Evolutionary conservation across 345 rosid species (phyloP).

Genomic region (Populus ilicifolia): DNA sequence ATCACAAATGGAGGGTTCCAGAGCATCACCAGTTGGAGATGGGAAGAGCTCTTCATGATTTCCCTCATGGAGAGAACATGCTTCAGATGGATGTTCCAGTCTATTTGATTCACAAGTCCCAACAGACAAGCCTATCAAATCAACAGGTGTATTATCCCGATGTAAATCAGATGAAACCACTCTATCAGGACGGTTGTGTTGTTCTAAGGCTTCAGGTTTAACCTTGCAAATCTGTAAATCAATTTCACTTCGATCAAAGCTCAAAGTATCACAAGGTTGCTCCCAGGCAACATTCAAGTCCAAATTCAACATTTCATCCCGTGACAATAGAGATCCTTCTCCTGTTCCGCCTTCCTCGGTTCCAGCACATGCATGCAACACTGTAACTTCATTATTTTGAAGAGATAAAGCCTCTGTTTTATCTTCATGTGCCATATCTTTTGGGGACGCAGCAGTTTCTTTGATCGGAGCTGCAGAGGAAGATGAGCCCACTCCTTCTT

Average conservation of each 20-base stretch:
- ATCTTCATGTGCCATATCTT: conserved; percentile 21
- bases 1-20: neutral
- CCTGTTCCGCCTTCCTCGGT: conserved; percentile 1
- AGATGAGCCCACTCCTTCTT: conserved; percentile 15
- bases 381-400: conserved; percentile 9
- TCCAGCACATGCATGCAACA: conserved; percentile 10
- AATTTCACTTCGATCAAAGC: conserved; percentile 16
- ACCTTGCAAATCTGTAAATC: conserved; percentile 2
- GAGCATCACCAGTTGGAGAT: neutral
- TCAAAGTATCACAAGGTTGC: conserved; percentile 30
- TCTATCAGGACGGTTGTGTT: neutral
- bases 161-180: conserved; percentile 24
- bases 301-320: conserved; percentile 36
- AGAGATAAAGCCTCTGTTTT: conserved; percentile 23
- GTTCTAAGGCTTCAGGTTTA: neutral
- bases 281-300: conserved; percentile 58
- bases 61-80: neutral
- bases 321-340: conserved; percentile 15
- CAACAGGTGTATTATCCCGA: neutral
- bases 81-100: conserved; percentile 18
- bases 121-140: conserved; percentile 6
- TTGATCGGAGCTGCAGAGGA: neutral
- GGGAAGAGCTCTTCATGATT: conserved; percentile 3
- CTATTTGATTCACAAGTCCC: conserved; percentile 1
- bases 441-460: conserved; percentile 2